Percentiles rank a stretch among this genome's conserved stretches.
These are phyloP conservation scores for Nakazawaea wickerhamii DNA, from an alignment of 805 yeast genomes.

Conservation along the genomic window DNA sequence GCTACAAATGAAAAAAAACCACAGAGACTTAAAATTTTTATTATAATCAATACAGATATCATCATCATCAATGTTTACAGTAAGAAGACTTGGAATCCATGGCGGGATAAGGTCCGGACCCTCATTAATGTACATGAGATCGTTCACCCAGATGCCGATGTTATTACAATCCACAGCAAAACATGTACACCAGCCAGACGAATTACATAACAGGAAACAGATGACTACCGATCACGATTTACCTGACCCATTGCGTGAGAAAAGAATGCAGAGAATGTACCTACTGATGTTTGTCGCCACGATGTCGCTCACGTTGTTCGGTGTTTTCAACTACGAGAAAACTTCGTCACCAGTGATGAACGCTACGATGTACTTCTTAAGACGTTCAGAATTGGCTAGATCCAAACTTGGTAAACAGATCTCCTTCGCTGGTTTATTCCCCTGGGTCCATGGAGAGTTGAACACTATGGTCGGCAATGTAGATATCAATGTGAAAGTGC, in stretches of 20 bases:
- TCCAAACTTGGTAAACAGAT: constrained; percentile 69
- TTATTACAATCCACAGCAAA: neutral
- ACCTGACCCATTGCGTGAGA: constrained; percentile 70
- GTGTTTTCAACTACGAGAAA: constrained; percentile 90
- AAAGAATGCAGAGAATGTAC: constrained; percentile 44
- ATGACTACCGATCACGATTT: constrained; percentile 72
- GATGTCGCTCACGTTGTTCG: constrained; percentile 50
- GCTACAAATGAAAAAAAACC: no score
- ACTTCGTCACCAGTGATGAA: constrained; percentile 83
- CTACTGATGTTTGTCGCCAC: constrained; percentile 49
- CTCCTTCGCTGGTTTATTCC: constrained; percentile 66
- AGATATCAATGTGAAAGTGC: constrained; percentile 63
- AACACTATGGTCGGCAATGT: constrained; percentile 81
- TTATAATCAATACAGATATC: no score
- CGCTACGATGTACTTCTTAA: constrained; percentile 78
- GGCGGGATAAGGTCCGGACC: constrained; percentile 1
- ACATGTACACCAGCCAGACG: constrained; percentile 10
- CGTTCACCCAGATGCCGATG: neutral
- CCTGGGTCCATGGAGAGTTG: constrained; percentile 85
- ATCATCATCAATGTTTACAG: neutral
- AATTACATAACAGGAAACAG: constrained; percentile 26
- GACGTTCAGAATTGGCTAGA: constrained; percentile 66
- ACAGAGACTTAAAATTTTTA: no score
- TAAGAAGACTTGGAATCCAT: neutral
- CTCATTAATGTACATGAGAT: neutral